A percentile compares a stretch with the other conserved stretches of the same genome.
These are phyloP conservation scores for Tricholoma terreum DNA, from an alignment of 768 basidiomycete genomes.

Conservation along the genomic window DNA sequence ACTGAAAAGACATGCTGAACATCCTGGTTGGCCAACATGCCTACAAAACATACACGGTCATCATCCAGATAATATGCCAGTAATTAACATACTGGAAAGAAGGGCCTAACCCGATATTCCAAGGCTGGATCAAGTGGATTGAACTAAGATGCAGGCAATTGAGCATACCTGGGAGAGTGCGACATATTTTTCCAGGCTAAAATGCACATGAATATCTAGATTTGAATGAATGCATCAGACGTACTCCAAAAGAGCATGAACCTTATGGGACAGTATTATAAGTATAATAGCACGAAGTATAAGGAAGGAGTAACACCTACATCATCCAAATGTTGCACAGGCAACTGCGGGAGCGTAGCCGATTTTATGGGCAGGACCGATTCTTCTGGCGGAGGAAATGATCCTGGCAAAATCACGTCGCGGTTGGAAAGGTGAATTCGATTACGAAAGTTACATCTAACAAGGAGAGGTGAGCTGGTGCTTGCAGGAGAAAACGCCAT, in stretches of 20 bases:
- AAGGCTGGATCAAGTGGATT: neutral
- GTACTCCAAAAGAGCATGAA: conserved; percentile 60
- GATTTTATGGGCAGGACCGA: neutral
- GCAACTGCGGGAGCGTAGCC: neutral
- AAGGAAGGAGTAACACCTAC: neutral
- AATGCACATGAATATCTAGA: neutral
- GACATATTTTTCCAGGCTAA: conserved; percentile 45
- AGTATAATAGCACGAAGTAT: neutral
- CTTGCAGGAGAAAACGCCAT: neutral
- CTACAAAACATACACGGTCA: conserved; percentile 21
- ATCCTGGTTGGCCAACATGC: conserved; percentile 51
- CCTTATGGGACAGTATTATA: conserved; percentile 26
- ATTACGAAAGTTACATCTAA: conserved; percentile 46
- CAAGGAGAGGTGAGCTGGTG: neutral
- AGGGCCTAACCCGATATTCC: conserved; percentile 19
- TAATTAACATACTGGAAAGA: conserved; percentile 27
- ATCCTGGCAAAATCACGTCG: neutral
- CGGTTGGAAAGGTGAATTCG: neutral
- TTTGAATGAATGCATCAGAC: conserved; percentile 13
- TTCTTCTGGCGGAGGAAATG: neutral
- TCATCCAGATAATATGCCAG: neutral
- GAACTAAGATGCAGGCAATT: neutral
- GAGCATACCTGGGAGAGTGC: conserved; percentile 37
- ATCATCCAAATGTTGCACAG: neutral
- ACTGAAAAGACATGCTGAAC: conserved; percentile 42